Conservation (phyloP, 176 grass and related monocot genomes). For the Tuctoria greenei region DNA sequence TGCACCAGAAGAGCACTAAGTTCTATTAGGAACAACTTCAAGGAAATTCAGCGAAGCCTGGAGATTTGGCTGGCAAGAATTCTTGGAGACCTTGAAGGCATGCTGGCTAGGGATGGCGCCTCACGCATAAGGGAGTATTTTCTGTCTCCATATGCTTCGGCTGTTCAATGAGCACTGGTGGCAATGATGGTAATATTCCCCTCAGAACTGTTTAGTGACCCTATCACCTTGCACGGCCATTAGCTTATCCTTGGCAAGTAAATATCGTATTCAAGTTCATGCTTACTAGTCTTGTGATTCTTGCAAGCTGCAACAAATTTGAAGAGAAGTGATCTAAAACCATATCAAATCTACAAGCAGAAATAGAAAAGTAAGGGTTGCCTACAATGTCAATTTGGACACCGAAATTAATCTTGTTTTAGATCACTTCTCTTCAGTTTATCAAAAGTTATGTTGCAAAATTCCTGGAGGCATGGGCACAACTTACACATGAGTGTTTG, state of each 20-base stretch:
- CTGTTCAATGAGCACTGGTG: constrained; percentile 40
- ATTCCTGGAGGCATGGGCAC: background rate
- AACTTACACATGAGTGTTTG: background rate
- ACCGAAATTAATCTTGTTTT: background rate
- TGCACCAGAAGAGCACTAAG: constrained; percentile 65
- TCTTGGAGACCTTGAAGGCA: constrained; percentile 91
- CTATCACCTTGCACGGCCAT: background rate
- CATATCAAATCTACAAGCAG: background rate
- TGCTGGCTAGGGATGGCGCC: constrained; percentile 74
- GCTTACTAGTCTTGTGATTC: background rate
- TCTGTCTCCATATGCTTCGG: constrained; percentile 57
- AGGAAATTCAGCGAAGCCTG: constrained; percentile 86
- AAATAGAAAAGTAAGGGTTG: background rate
- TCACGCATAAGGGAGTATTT: constrained; percentile 75
- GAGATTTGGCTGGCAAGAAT: constrained; percentile 95
- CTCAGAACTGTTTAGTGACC: background rate
- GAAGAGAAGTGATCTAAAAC: constrained; percentile 39
- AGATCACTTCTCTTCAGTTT: constrained; percentile 39
- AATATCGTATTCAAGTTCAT: constrained; percentile 10
- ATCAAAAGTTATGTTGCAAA: background rate
- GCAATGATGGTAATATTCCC: background rate
- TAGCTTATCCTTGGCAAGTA: background rate
- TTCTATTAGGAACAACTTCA: constrained; percentile 79
- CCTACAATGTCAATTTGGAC: constrained; percentile 7
- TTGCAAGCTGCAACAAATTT: constrained; percentile 15